These are phyloP conservation scores for Lactarius hatsudake DNA, from an alignment of 768 basidiomycete species.

Conservation along the genomic window DNA sequence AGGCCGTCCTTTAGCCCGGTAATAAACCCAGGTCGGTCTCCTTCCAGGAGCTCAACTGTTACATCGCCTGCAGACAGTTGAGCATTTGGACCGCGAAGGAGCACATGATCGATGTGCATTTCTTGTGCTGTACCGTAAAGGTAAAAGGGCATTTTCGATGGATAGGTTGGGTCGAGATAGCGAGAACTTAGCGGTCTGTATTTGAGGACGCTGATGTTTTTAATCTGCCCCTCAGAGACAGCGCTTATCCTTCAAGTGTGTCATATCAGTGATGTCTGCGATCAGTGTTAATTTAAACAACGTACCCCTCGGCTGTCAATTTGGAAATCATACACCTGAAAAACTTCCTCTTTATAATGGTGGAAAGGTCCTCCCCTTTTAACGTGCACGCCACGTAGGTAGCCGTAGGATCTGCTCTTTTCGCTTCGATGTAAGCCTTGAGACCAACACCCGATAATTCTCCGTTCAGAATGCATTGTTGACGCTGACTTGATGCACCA, in stretches of 20 bases:
- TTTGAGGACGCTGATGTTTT: constrained; percentile 35
- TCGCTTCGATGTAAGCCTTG: constrained; percentile 26
- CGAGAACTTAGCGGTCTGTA: constrained; percentile 33
- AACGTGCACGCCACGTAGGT: constrained; percentile 30
- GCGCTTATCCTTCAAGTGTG: constrained; percentile 15
- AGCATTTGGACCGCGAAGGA: constrained; percentile 29
- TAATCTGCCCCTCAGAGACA: constrained; percentile 24
- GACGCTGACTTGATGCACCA: constrained; percentile 37
- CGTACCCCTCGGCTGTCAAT: constrained; percentile 20
- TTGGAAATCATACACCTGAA: constrained; percentile 22
- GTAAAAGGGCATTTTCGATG: constrained; percentile 40
- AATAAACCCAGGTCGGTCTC: constrained; percentile 8
- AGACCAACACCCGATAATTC: constrained; percentile 29
- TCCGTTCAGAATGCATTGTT: constrained; percentile 39
- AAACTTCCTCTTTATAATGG: constrained; percentile 12
- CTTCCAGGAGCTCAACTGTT: constrained; percentile 17
- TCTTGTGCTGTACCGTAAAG: constrained; percentile 37
- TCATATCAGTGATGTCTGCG: neutral
- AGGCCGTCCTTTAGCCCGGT: constrained; percentile 24
- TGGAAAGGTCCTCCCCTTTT: constrained; percentile 22
- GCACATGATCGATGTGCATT: constrained; percentile 38
- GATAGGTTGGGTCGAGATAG: constrained; percentile 35
- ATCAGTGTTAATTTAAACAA: neutral
- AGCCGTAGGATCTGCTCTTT: constrained; percentile 23
- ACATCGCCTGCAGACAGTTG: constrained; percentile 29